Evolutionary conservation across 2,329 filamentous ascomycete species (phyloP).

Genomic region (Sporothrix sp.): DNA sequence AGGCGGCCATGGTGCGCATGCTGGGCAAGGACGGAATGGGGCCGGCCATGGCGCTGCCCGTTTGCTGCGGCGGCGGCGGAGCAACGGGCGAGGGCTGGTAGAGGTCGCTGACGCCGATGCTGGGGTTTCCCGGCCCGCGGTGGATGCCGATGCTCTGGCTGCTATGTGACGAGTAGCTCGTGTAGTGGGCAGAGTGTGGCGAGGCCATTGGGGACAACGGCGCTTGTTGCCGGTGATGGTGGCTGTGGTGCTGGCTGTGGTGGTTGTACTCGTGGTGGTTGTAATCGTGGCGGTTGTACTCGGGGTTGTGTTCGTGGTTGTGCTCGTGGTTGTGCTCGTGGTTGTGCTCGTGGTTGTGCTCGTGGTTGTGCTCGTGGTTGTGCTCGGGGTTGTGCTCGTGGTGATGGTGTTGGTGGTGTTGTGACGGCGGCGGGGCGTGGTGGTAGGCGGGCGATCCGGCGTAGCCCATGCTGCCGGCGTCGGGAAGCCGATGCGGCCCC

Average conservation of each 20-base stretch:
- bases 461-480: no score
- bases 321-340: no score
- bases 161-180: neutral
- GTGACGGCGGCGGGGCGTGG: no score
- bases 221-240: constrained; percentile 1
- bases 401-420: no score
- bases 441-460: no score
- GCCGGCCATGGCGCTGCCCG: constrained; percentile 20
- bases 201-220: neutral
- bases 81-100: constrained; percentile 17
- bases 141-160: neutral
- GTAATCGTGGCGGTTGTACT: no score
- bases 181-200: neutral
- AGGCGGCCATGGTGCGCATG: constrained; percentile 21
- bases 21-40: constrained; percentile 20
- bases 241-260: neutral
- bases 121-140: constrained; percentile 3
- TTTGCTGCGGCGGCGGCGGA: constrained; percentile 18
- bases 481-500: no score
- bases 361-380: no score
- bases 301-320: no score
- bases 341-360: no score
- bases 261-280: neutral
- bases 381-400: no score
- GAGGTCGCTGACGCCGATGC: constrained; percentile 15